Percentiles rank a stretch among this genome's conserved stretches.
phyloP scores from a whole-genome alignment of 306 rosid species.

The Mimosa bimucronata region DNA sequence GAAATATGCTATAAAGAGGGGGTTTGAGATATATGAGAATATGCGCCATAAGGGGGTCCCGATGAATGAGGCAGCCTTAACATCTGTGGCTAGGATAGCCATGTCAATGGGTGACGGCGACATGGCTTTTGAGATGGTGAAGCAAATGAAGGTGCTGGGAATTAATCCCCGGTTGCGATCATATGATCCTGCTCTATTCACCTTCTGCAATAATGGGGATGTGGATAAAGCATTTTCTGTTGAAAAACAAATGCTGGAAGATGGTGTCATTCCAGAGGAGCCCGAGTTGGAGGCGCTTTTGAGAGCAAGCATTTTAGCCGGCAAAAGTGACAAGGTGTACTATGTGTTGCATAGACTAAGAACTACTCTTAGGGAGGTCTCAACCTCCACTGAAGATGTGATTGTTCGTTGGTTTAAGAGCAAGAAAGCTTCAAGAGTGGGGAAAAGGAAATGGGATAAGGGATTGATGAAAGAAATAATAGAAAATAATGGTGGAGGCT shows the following conservation, averaged over 20 bases:
- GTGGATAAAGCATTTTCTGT: slow-evolving; percentile 81
- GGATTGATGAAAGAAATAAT: slow-evolving; percentile 55
- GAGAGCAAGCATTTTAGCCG: slow-evolving; percentile 57
- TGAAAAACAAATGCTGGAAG: slow-evolving; percentile 83
- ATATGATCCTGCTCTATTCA: slow-evolving; percentile 81
- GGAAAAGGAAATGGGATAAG: slow-evolving; percentile 77
- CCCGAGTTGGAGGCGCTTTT: slow-evolving; percentile 83
- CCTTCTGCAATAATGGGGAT: slow-evolving; percentile 66
- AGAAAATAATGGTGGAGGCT: slow-evolving; percentile 89
- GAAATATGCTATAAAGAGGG: slow-evolving; percentile 70
- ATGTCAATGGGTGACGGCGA: slow-evolving; percentile 88
- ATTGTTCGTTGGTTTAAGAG: slow-evolving; percentile 72
- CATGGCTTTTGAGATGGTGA: slow-evolving; percentile 89
- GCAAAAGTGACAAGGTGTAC: slow-evolving; percentile 73
- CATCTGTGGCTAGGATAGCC: slow-evolving; percentile 95
- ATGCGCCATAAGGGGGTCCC: slow-evolving; percentile 61
- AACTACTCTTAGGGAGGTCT: slow-evolving; percentile 66
- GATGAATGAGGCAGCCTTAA: slow-evolving; percentile 92
- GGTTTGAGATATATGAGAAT: slow-evolving; percentile 76
- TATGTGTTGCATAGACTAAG: slow-evolving; percentile 84
- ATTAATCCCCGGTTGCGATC: slow-evolving; percentile 82
- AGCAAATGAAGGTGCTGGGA: slow-evolving; percentile 79
- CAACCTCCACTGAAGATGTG: slow-evolving; percentile 60
- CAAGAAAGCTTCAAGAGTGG: slow-evolving; percentile 72
- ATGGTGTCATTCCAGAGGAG: slow-evolving; percentile 90